Base-by-base conservation (phyloP, 768 basidiomycete genomes). In the Basidioascus undulatus region DNA sequence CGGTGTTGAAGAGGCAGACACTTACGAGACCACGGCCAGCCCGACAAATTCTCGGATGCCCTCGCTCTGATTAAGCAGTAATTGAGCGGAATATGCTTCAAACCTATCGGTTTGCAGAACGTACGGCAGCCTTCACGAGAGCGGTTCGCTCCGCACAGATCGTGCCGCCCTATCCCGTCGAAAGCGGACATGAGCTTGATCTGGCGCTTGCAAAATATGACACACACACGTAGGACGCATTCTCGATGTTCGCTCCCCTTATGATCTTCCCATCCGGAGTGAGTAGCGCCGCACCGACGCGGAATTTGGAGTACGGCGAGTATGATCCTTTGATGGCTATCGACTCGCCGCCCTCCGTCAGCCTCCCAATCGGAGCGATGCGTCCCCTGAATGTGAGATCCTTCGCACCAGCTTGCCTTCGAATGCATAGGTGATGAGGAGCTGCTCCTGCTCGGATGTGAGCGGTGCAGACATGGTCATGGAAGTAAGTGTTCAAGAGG, bases 141-240 rank as follows among this genome's bases (percentile, higher is more conserved):
- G 87, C 87, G 0, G 89, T 94, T 24, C 87, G 65, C 55, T 98
- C 89, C 0, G 89, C 89, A 49, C 89, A 96, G 44, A 94, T 87
- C 0, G 78, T 70, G 1, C 70, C 82, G 5, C 86, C 86, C n/a
- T 89, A 35, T 13, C 28, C 30, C 24, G 19, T 23, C 20, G n/a
- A 24, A 27, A 28, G 23, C 19, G 20, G 37, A 32, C 20, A 32
- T 24, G 15, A 35, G 28, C 16, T 12, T 11, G 6, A 9, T 9
- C 28, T 30, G 28, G 15, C 28, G 28, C 10, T 9, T 30, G 10
- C 18, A 7, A 7, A 27, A 3, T 15, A 31, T 25, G 23, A 25
- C 13, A 11, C 2, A 49, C 57, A 20, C 16, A 86, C 87, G 51
- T 82, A 81, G 0, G 78, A 76, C 0, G 83, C 84, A 51, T 92